Conservation (phyloP, 75 land plant genomes). For the Sequoiadendron giganteum region DNA sequence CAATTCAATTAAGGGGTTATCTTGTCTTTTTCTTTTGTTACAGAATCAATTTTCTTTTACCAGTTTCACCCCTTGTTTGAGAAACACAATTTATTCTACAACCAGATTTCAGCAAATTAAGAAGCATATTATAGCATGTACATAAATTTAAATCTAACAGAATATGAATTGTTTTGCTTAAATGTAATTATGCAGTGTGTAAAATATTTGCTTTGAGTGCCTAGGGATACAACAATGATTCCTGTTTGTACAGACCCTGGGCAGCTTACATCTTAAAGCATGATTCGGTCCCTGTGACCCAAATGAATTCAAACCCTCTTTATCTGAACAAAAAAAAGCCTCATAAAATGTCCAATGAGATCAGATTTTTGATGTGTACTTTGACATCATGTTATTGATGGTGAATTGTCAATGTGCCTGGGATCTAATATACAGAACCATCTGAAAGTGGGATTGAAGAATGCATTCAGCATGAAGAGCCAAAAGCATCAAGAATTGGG, state of each 20-base stretch:
- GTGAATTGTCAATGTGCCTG: not conserved
- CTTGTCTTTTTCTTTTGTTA: not conserved
- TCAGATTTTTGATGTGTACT: no score
- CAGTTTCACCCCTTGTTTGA: not conserved
- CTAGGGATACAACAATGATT: not conserved
- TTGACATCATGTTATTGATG: no score
- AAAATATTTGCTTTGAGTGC: not conserved
- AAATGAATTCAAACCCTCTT: not conserved
- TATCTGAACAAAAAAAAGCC: not conserved
- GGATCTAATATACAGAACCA: not conserved
- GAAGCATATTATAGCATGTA: not conserved
- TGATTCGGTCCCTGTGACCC: not conserved
- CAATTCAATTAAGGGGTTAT: not conserved
- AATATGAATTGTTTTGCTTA: not conserved
- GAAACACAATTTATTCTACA: not conserved
- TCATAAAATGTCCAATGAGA: not conserved
- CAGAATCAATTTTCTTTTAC: not conserved
- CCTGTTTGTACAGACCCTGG: not conserved
- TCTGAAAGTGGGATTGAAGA: not conserved
- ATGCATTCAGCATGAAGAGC: not conserved
- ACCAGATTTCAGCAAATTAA: not conserved
- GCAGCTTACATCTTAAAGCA: not conserved
- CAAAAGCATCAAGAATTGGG: not conserved
- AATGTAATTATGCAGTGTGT: not conserved
- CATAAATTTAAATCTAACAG: no score